Conservation (phyloP, 73 alveolate species). For the Stentor coeruleus region DNA sequence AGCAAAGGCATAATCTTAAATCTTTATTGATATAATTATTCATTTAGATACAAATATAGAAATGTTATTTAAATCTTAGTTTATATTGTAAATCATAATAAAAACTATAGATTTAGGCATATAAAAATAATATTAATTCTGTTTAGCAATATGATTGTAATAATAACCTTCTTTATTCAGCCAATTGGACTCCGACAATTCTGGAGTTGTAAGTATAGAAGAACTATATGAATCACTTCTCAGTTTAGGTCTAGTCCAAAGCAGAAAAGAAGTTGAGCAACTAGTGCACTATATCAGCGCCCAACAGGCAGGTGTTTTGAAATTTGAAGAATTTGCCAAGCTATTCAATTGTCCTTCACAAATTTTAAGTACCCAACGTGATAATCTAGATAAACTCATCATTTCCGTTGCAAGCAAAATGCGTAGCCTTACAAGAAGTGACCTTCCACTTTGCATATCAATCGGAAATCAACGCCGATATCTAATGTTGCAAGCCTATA, state of each 20-base stretch:
- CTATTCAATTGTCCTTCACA: not conserved
- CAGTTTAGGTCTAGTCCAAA: not conserved
- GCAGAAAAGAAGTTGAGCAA: not conserved
- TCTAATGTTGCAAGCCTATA: not conserved
- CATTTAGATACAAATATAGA: too few species aligned
- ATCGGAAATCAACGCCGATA: not conserved
- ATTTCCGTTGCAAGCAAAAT: not conserved
- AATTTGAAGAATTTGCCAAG: not conserved
- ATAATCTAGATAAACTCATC: not conserved
- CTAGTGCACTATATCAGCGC: not conserved
- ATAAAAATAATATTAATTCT: too few species aligned
- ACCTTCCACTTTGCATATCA: not conserved
- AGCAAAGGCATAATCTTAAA: not conserved
- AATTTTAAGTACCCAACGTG: too few species aligned
- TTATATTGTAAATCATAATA: too few species aligned
- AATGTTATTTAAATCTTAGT: too few species aligned
- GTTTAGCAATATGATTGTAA: too few species aligned
- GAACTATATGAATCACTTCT: not conserved
- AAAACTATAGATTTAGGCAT: too few species aligned
- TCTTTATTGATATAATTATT: too few species aligned
- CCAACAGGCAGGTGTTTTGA: not conserved
- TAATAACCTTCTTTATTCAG: too few species aligned
- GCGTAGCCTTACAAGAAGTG: not conserved
- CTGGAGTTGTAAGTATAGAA: not conserved
- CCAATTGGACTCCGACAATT: not conserved